These are phyloP conservation scores for Tuber borchii DNA, from an alignment of 495 filamentous ascomycete genomes.

Conservation along the genomic window DNA sequence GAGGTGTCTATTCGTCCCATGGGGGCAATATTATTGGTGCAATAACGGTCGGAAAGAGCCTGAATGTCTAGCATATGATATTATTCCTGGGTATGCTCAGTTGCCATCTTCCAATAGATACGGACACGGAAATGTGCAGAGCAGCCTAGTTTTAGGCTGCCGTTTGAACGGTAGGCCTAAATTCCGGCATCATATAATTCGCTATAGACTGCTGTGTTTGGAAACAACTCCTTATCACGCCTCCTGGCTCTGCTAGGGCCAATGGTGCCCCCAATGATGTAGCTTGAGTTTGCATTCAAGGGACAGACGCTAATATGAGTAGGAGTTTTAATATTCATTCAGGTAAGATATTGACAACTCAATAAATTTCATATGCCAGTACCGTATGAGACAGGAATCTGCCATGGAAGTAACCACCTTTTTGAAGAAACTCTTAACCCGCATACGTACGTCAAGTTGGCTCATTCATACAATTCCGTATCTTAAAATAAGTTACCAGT, in stretches of 20 bases:
- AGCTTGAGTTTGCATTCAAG: not conserved
- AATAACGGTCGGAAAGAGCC: not conserved
- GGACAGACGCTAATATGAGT: not conserved
- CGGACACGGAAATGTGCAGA: not conserved
- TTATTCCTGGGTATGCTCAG: not conserved
- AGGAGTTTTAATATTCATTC: not conserved
- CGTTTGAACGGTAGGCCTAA: not conserved
- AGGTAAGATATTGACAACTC: not conserved
- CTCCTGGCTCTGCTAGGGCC: not conserved
- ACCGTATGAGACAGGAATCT: not conserved
- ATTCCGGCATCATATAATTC: not conserved
- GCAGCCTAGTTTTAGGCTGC: not conserved
- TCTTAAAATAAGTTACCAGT: not conserved
- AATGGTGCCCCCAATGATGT: not conserved
- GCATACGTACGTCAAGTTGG: not conserved
- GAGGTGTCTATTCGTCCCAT: not conserved
- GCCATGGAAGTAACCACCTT: not conserved
- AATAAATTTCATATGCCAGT: not conserved
- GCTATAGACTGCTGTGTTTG: not conserved
- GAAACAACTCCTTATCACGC: not conserved
- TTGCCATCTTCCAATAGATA: not conserved
- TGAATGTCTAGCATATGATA: not conserved
- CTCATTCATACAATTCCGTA: not conserved
- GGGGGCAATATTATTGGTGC: not conserved
- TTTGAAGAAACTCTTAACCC: not conserved